Conservation (phyloP, 2,329 filamentous ascomycete species). For the Rutstroemia sydowiana region DNA sequence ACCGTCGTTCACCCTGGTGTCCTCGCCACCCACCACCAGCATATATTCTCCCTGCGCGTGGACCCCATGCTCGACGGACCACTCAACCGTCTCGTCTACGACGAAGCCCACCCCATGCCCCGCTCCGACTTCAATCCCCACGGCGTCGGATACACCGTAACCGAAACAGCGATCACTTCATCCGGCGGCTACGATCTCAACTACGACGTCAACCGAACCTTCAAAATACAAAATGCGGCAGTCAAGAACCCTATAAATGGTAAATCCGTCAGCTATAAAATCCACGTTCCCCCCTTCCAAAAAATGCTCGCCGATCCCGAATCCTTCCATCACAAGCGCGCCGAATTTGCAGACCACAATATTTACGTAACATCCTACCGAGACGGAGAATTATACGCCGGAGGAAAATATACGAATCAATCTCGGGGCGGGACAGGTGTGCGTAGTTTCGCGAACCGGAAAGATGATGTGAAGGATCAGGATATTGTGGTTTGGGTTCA, state of each 20-base stretch:
- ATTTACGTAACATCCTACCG: conserved; percentile 49
- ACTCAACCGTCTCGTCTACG: conserved; percentile 47
- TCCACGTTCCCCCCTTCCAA: conserved; percentile 49
- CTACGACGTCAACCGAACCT: conserved; percentile 41
- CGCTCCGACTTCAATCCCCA: conserved; percentile 46
- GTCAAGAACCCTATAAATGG: conserved; percentile 47
- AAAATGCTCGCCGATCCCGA: conserved; percentile 45
- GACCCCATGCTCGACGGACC: conserved; percentile 55
- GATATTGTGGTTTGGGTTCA: conserved; percentile 53
- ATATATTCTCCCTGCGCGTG: conserved; percentile 63
- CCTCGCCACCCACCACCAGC: conserved; percentile 65
- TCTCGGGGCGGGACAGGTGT: conserved; percentile 46
- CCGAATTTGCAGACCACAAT: conserved; percentile 47
- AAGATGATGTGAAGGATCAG: conserved; percentile 41
- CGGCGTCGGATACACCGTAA: conserved; percentile 42
- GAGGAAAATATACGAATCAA: conserved; percentile 50
- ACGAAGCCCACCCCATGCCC: conserved; percentile 54
- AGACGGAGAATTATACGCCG: conserved; percentile 45
- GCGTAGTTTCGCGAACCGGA: conserved; percentile 45
- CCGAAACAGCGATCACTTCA: conserved; percentile 39
- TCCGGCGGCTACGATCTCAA: conserved; percentile 42
- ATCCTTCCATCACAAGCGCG: conserved; percentile 41
- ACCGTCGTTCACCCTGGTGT: conserved; percentile 64
- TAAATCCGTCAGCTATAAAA: conserved; percentile 48
- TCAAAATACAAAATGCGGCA: conserved; percentile 50